These are phyloP conservation scores for Calocera viscosa DNA, from an alignment of 768 basidiomycete genomes.

Conservation along the genomic window DNA sequence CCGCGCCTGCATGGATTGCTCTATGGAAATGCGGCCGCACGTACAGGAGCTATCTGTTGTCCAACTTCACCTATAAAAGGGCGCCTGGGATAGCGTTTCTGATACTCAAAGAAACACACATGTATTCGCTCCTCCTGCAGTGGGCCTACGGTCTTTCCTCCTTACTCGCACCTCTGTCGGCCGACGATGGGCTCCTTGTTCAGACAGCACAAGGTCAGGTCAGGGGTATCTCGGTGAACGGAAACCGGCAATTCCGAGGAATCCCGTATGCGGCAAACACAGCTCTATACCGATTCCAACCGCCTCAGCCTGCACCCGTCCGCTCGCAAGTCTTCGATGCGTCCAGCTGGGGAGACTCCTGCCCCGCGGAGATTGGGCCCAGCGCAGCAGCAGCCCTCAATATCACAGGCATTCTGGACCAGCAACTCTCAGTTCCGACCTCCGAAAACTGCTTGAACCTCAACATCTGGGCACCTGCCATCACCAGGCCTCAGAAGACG, in stretches of 20 bases:
- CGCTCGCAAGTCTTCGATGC: neutral
- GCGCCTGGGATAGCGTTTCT: neutral
- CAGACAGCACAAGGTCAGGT: neutral
- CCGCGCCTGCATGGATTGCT: neutral
- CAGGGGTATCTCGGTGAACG: neutral
- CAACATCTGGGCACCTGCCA: neutral
- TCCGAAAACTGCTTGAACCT: neutral
- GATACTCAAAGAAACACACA: neutral
- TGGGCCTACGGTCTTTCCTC: neutral
- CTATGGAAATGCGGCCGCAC: neutral
- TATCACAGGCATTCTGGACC: neutral
- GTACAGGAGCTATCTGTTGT: neutral
- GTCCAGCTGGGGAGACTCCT: neutral
- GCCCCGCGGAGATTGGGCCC: neutral
- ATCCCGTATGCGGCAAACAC: neutral
- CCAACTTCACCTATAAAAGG: neutral
- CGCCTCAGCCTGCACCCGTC: neutral
- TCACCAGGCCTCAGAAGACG: neutral
- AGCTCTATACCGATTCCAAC: neutral
- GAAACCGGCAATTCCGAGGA: neutral
- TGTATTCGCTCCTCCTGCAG: neutral
- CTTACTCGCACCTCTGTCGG: neutral
- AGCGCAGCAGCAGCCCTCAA: neutral
- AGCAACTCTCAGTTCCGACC: neutral
- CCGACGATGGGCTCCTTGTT: neutral